These are phyloP conservation scores for Nicotiana attenuata DNA, from an alignment of 257 asterid genomes.

Conservation along the genomic window DNA sequence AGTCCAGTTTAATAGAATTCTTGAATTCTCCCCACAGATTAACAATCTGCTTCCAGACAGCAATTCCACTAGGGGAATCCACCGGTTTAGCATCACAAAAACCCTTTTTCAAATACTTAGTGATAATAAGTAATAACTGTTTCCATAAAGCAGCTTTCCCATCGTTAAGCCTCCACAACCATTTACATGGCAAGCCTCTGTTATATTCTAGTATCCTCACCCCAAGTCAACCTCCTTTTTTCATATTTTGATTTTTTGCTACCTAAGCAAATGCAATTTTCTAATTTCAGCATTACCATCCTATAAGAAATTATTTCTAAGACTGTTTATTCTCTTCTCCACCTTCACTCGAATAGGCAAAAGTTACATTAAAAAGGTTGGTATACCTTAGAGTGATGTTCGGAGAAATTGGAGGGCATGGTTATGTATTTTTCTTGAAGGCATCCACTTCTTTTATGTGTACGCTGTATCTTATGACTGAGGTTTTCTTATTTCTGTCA, in stretches of 20 bases:
- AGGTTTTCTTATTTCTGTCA: background rate
- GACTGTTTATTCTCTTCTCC: background rate
- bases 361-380: background rate
- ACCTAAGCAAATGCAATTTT: background rate
- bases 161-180: background rate
- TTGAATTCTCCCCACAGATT: background rate
- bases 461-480: background rate
- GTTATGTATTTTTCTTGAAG: background rate
- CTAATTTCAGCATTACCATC: background rate
- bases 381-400: background rate
- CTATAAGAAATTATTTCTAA: background rate
- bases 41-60: background rate
- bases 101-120: background rate
- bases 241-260: background rate
- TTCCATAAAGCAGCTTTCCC: background rate
- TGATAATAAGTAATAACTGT: background rate
- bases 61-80: background rate
- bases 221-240: background rate
- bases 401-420: constrained; percentile 1
- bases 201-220: background rate
- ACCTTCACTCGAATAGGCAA: background rate
- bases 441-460: background rate
- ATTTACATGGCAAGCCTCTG: background rate
- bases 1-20: background rate
- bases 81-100: background rate